Base-by-base conservation (phyloP, 164 flowering plant species). In the Magnolia kwangsiensis region DNA sequence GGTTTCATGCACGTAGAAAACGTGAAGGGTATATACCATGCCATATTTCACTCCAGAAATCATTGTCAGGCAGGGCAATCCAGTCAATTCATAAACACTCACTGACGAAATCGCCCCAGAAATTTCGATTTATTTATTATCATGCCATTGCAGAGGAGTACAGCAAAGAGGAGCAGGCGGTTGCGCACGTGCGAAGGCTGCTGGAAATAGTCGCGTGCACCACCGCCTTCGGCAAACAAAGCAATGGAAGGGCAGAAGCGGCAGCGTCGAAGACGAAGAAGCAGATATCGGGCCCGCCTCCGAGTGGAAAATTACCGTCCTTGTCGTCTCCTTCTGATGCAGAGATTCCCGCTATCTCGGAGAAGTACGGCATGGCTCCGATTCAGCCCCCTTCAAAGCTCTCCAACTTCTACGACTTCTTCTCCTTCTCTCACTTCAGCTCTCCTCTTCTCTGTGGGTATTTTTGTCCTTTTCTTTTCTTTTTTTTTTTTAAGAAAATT, bases 191-290 rank as follows among this genome's bases (percentile, higher is more conserved):
- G 81, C 87, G 98, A 82, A 82, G 98, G 80, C 86, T 93, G 37
- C 90, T 92, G 69, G 98, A 96, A 83, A 89, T 96, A 63, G 90
- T 92, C 58, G 95, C 97, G 19, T 93, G 96, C 91, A 92, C 98
- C 23, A 89, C 96, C 29, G 73, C 88, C 76, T 93, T 92, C 84
- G 79, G 86, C 61, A 90, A 87, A 81, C 84, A 80, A 37, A 72
- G 63, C 70, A 79, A 74, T 16, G 85, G 71, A 20, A 51, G 83
- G 63, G 85, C 63, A 24, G 8, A 69, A 1, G 86, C 83, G 18
- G 3, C 68, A 9, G 3, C 74, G 16, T 10, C 74, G 63, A 90
- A 84, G 72, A 61, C 74, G 72, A 80, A 63, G 67, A 71, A 81
- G 74, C 82, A 78, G 13, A 79, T 65, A 29, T 8, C 77, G 20